Evolutionary conservation across 805 yeast species (phyloP).

Genomic region (Millerozyma miso): DNA sequence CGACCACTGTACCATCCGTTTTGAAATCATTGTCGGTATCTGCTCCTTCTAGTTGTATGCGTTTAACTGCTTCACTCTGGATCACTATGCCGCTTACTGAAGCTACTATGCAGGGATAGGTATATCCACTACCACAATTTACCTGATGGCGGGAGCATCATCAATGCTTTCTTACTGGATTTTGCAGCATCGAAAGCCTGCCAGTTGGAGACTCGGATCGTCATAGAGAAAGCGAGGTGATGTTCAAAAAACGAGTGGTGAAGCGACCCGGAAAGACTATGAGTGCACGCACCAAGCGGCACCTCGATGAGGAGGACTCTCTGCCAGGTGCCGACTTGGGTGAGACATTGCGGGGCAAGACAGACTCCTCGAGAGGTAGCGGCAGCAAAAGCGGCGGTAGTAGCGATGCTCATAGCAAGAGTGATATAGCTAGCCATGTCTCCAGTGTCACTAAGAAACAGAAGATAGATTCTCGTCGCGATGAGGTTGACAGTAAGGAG

Average conservation of each 20-base stretch:
- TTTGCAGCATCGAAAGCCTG: neutral
- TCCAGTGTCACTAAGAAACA: neutral
- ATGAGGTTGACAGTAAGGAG: neutral
- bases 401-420: neutral
- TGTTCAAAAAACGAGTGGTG: slow-evolving; percentile 23
- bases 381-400: neutral
- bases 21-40: too few species aligned
- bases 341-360: neutral
- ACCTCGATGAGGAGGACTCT: neutral
- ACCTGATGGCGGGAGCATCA: too few species aligned
- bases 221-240: slow-evolving; percentile 3
- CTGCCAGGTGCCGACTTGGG: neutral
- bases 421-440: too few species aligned
- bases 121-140: too few species aligned
- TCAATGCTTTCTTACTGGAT: too few species aligned
- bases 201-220: neutral
- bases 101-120: too few species aligned
- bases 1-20: too few species aligned
- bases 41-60: too few species aligned
- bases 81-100: too few species aligned
- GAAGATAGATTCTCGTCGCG: neutral
- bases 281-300: neutral
- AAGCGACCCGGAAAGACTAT: slow-evolving; percentile 7
- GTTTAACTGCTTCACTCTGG: too few species aligned
- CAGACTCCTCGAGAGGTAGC: neutral